These are phyloP conservation scores for Venustampulla echinocandica DNA, from an alignment of 495 filamentous ascomycete species.

Conservation along the genomic window DNA sequence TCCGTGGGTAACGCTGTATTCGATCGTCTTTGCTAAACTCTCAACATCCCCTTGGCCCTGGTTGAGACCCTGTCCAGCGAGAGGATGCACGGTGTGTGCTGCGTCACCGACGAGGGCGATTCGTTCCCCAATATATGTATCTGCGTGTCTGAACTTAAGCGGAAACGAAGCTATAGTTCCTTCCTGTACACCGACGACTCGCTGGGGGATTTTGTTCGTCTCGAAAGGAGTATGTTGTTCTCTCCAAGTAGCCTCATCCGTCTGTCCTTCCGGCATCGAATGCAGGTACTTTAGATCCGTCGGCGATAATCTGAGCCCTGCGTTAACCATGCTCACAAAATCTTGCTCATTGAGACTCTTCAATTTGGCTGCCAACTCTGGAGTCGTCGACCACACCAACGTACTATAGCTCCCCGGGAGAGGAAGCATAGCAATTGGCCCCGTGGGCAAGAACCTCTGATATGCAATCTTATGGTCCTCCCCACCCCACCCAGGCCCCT, in stretches of 20 bases:
- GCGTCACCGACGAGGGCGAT: constrained; percentile 88
- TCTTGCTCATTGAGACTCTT: constrained; percentile 63
- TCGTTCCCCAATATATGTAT: constrained; percentile 82
- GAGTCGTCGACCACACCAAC: constrained; percentile 88
- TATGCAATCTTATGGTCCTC: constrained; percentile 65
- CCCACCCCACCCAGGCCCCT: constrained; percentile 45
- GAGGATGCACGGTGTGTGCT: constrained; percentile 87
- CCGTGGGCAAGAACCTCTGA: constrained; percentile 89
- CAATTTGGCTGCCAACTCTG: constrained; percentile 65
- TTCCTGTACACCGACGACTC: constrained; percentile 59
- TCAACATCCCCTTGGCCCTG: constrained; percentile 84
- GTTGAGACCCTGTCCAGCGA: constrained; percentile 92
- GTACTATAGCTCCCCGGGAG: constrained; percentile 74
- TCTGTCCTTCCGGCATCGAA: constrained; percentile 49
- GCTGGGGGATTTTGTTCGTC: constrained; percentile 39
- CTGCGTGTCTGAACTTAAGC: constrained; percentile 79
- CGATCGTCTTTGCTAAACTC: constrained; percentile 61
- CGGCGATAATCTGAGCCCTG: constrained; percentile 75
- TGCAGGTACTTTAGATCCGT: constrained; percentile 79
- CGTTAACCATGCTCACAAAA: constrained; percentile 84
- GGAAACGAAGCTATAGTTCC: constrained; percentile 86
- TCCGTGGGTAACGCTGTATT: constrained; percentile 69
- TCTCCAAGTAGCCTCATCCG: constrained; percentile 75
- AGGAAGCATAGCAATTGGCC: constrained; percentile 84
- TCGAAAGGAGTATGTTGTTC: constrained; percentile 55